Evolutionary conservation across 495 filamentous ascomycete genomes (phyloP).

Genomic region (Elasticomyces elasticus): DNA sequence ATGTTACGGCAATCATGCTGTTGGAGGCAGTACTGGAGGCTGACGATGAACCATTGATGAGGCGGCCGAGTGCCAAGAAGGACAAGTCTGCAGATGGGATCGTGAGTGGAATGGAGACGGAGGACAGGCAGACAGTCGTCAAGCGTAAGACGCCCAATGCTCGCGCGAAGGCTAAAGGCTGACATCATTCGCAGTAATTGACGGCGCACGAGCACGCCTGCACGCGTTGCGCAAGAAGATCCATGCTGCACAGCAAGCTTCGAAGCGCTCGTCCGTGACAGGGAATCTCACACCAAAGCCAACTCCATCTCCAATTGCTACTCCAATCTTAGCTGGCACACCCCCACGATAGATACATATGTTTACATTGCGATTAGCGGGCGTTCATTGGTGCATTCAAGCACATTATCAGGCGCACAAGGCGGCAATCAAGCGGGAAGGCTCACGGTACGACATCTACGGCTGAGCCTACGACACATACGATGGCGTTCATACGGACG

Average conservation of each 20-base stretch:
- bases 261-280: constrained; percentile 21
- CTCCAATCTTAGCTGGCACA: constrained; percentile 8
- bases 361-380: not conserved
- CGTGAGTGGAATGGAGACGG: constrained; percentile 32
- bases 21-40: constrained; percentile 86
- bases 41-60: constrained; percentile 51
- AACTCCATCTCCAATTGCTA: constrained; percentile 5
- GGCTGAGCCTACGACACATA: not conserved
- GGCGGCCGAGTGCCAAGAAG: constrained; percentile 21
- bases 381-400: not conserved
- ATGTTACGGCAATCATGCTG: constrained; percentile 84
- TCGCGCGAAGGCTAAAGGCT: not conserved
- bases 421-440: not conserved
- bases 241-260: constrained; percentile 22
- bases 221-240: constrained; percentile 32
- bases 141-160: constrained; percentile 33
- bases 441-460: not conserved
- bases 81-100: constrained; percentile 27
- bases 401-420: not conserved
- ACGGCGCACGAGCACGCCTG: constrained; percentile 29
- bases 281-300: constrained; percentile 16
- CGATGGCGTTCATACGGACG: not conserved
- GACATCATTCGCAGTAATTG: constrained; percentile 27
- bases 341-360: constrained; percentile 12
- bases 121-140: constrained; percentile 35